phyloP scores from a whole-genome alignment of 176 grass and related monocot species.

The Metroxylon sagu region DNA sequence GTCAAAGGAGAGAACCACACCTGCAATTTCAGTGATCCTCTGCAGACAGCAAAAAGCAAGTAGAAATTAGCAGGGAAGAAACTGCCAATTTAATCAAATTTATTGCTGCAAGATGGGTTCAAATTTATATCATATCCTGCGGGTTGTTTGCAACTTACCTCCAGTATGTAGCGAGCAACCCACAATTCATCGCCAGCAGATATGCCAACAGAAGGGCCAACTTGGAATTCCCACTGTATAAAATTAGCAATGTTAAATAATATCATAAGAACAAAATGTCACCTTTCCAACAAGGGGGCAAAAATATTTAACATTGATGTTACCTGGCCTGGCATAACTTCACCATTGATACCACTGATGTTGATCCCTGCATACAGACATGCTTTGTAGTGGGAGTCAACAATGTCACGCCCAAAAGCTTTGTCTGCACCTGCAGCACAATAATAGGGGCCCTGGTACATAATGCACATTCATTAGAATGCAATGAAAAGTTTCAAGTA shows the following conservation, averaged over 20 bases:
- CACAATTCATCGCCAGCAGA: neutral
- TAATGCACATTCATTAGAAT: too few relatives aligned
- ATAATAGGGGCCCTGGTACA: constrained; percentile 6
- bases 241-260: neutral
- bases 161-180: neutral
- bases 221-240: neutral
- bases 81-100: neutral
- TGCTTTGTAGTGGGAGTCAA: neutral
- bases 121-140: neutral
- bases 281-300: neutral
- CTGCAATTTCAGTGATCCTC: constrained; percentile 4
- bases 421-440: neutral
- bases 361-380: neutral
- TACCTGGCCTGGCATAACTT: constrained; percentile 6
- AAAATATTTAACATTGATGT: neutral
- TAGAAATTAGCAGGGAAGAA: neutral
- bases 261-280: neutral
- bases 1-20: neutral
- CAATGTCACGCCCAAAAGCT: neutral
- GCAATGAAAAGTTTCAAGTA: too few relatives aligned
- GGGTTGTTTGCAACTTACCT: neutral
- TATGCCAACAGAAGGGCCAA: constrained; percentile 6
- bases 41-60: neutral
- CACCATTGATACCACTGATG: constrained; percentile 1
- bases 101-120: neutral